A percentile compares a stretch with the other conserved stretches of the same genome.
Conservation (phyloP, 345 rosid species). For the Eucalyptus regnans region DNA sequence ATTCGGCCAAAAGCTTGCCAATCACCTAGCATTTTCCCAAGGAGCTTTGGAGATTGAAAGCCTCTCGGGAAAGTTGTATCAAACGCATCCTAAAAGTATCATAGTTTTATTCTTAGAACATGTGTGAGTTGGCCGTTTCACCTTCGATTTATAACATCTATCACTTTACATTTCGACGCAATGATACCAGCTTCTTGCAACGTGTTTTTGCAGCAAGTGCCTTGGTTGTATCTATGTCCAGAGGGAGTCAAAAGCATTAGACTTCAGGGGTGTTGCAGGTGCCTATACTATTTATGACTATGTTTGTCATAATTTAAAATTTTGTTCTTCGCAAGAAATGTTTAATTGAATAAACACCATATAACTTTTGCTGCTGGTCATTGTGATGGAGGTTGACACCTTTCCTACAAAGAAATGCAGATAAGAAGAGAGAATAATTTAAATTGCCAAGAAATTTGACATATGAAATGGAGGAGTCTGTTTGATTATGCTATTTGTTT, state of each 20-base stretch:
- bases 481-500: neutral
- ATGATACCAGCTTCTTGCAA: neutral
- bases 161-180: neutral
- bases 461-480: neutral
- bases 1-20: no score
- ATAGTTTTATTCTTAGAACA: neutral
- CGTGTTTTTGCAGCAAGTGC: constrained; percentile 71
- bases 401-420: neutral
- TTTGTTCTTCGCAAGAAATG: neutral
- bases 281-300: neutral
- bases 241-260: constrained; percentile 79
- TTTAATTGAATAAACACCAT: neutral
- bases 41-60: no score
- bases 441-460: neutral
- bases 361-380: neutral
- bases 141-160: neutral
- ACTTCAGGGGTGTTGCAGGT: constrained; percentile 96
- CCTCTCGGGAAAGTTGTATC: no score
- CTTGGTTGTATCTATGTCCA: constrained; percentile 92
- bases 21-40: no score
- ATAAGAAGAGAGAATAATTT: neutral
- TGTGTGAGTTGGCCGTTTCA: neutral
- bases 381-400: neutral
- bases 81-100: neutral
- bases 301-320: neutral